Percentiles rank a stretch among this genome's conserved stretches.
phyloP scores from a whole-genome alignment of 352 stramenopile species.

The Paralagenidium karlingii region DNA sequence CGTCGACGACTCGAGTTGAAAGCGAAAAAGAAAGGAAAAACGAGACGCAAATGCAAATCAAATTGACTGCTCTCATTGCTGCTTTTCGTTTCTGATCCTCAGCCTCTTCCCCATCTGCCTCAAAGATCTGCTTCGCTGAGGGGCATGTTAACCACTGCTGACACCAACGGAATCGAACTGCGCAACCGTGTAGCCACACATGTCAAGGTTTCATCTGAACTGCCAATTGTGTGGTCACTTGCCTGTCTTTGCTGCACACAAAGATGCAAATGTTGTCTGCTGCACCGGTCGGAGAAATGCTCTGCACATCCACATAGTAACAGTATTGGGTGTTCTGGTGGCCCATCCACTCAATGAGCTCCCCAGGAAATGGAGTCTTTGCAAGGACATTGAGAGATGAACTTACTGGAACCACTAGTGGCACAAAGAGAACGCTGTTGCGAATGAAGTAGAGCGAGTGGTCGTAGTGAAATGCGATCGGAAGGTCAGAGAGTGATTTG shows the following conservation, averaged over 20 bases:
- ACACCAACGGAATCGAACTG: constrained; percentile 69
- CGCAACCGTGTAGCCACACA: background rate
- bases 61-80: constrained; percentile 2
- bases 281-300: constrained; percentile 45
- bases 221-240: background rate
- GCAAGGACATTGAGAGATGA: background rate
- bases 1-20: too few relatives aligned
- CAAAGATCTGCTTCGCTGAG: constrained; percentile 58
- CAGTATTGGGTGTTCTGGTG: constrained; percentile 55
- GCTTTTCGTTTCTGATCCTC: background rate
- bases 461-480: constrained; percentile 66
- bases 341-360: background rate
- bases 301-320: constrained; percentile 58
- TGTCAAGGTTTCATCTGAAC: background rate
- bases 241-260: constrained; percentile 76
- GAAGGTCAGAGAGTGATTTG: constrained; percentile 49
- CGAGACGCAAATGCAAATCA: too few relatives aligned
- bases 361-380: background rate
- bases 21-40: too few relatives aligned
- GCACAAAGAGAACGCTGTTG: constrained; percentile 52
- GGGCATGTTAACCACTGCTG: constrained; percentile 72
- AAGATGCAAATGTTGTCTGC: constrained; percentile 73
- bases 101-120: background rate
- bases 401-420: constrained; percentile 55
- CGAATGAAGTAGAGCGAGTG: constrained; percentile 52